Conservation (phyloP, 192 early-diverging fungal genomes). For the Paraglomus brasilianum region DNA sequence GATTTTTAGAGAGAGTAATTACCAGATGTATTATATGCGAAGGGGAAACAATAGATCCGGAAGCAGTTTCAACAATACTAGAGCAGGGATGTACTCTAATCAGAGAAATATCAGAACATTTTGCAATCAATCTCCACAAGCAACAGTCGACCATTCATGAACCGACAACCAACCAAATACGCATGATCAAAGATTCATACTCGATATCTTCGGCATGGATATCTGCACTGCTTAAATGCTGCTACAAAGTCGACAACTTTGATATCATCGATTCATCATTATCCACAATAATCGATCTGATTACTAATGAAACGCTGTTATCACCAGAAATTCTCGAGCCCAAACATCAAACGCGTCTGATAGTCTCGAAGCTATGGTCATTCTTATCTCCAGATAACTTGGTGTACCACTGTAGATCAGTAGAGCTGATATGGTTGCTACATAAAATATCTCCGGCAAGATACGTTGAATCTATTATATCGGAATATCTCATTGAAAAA, state of each 20-base stretch:
- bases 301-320: slow-evolving; percentile 40
- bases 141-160: too few species aligned
- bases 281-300: slow-evolving; percentile 45
- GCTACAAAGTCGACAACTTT: slow-evolving; percentile 42
- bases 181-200: not conserved
- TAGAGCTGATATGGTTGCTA: slow-evolving; percentile 68
- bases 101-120: slow-evolving; percentile 1
- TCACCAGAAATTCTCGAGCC: slow-evolving; percentile 34
- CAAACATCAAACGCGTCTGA: slow-evolving; percentile 36
- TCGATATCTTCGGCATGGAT: slow-evolving; percentile 7
- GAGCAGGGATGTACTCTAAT: slow-evolving; percentile 21
- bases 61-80: not conserved
- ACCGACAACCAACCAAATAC: not conserved
- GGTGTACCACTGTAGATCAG: slow-evolving; percentile 58
- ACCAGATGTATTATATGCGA: slow-evolving; percentile 29
- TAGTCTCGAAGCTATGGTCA: slow-evolving; percentile 66
- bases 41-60: not conserved
- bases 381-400: slow-evolving; percentile 57
- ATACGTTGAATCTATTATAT: slow-evolving; percentile 63
- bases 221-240: slow-evolving; percentile 33
- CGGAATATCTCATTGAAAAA: slow-evolving; percentile 46
- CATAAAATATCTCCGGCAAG: slow-evolving; percentile 49
- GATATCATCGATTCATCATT: slow-evolving; percentile 49
- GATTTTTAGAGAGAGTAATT: slow-evolving; percentile 37
- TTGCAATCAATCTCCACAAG: not conserved